phyloP scores from a whole-genome alignment of 208 protist species.

The Leishmania amazonensis region DNA sequence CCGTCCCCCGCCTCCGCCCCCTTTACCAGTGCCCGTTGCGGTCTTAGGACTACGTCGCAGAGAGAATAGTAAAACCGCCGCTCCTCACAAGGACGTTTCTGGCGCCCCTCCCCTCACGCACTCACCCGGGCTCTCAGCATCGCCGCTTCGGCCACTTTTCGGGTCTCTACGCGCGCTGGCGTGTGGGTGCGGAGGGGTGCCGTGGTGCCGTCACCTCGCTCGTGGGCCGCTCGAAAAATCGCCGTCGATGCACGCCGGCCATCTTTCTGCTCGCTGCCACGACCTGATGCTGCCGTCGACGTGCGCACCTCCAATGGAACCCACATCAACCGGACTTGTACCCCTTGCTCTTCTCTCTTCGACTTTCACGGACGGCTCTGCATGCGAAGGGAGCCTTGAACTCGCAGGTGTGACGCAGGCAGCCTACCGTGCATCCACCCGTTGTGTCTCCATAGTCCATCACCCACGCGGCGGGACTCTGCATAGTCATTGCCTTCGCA shows the following conservation, averaged over 20 bases:
- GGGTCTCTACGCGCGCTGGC: neutral
- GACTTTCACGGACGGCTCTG: neutral
- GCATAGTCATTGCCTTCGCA: neutral
- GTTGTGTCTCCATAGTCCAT: neutral
- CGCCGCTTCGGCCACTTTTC: neutral
- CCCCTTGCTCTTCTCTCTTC: slow-evolving; percentile 1
- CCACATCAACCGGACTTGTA: too few relatives aligned
- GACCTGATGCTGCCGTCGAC: neutral
- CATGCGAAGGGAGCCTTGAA: neutral
- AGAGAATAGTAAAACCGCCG: too few relatives aligned
- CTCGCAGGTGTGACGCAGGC: neutral
- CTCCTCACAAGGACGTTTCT: too few relatives aligned
- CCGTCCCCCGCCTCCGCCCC: too few relatives aligned
- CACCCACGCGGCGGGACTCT: neutral
- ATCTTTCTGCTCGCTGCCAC: neutral
- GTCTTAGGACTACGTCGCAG: too few relatives aligned
- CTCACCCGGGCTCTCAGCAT: neutral
- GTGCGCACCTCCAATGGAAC: neutral
- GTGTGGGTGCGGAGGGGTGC: neutral
- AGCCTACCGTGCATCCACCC: neutral
- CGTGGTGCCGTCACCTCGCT: neutral
- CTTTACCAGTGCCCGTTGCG: too few relatives aligned
- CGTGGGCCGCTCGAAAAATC: neutral
- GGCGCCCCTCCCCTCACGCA: too few relatives aligned
- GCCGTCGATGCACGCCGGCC: neutral